Base-by-base conservation (phyloP, 176 grass and related monocot genomes). In the Cocos nucifera region DNA sequence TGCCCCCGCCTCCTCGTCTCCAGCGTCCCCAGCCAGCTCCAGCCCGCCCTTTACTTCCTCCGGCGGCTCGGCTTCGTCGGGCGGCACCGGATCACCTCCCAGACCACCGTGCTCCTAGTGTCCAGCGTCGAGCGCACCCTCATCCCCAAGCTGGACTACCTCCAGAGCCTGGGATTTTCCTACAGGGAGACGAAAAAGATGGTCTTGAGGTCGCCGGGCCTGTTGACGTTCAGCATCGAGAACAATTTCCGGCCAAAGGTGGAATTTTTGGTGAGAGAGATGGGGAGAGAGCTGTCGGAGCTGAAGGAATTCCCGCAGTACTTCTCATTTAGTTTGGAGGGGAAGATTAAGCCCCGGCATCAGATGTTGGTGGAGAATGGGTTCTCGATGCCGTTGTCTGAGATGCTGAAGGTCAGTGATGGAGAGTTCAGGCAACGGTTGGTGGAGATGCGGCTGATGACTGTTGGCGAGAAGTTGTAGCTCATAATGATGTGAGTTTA, bases 291-390 rank as follows among this genome's bases (percentile, higher is more conserved):
- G 16, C 9, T 63, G 26, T 51, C 27, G 12, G 70, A 73, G 15
- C 59, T 73, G 50, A 73, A 56, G 70, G 70, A 44, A 15, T 73
- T 73, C 16, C 70, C 59, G 15, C 70, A 73, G 59, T 73, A 73
- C 70, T 73, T 73, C 50, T 73, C 70, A 18, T 73, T 63, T 28
- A 73, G 27, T 29, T 28, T 73, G 18, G 59, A 73, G 25, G 51
- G 50, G n/a, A 73, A 61, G 70, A 73, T 73, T 16, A 73, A 73
- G 51, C 59, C 70, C 25, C 50, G 70, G 51, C 70, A 73, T 24
- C 26, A 50, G 23, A 39, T 73, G 51, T 32, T 63, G 51, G 17
- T 6, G 19, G 70, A 73, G 27, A 73, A 14, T 19, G 59, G 59
- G 25, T 4, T 39, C 49, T n/a, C 17, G 27, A 63, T 73, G 70